These are phyloP conservation scores for Phyllosticta capitalensis DNA, from an alignment of 2,329 filamentous ascomycete genomes.

Conservation along the genomic window DNA sequence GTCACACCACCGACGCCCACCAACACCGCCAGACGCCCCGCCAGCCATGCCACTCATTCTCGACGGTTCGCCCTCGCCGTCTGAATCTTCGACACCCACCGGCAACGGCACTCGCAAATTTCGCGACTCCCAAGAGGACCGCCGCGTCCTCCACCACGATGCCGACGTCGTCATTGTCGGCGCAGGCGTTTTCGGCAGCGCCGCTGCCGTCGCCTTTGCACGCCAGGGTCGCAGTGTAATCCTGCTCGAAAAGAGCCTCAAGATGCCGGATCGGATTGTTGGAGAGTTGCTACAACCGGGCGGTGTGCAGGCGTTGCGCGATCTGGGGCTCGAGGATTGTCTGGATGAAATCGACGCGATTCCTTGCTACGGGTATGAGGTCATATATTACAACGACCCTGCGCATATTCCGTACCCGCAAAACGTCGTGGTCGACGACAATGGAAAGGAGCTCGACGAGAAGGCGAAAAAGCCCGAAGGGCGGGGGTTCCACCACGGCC, in stretches of 20 bases:
- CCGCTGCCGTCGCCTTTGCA: slow-evolving; percentile 72
- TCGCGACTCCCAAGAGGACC: slow-evolving; percentile 13
- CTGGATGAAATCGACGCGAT: slow-evolving; percentile 84
- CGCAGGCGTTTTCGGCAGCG: slow-evolving; percentile 82
- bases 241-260: slow-evolving; percentile 77
- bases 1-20: not conserved
- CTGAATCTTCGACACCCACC: not conserved
- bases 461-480: slow-evolving; percentile 54
- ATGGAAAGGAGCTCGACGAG: slow-evolving; percentile 18
- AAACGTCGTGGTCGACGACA: slow-evolving; percentile 36
- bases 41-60: slow-evolving; percentile 7
- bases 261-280: slow-evolving; percentile 90
- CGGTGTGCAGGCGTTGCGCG: slow-evolving; percentile 69
- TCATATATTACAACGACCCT: slow-evolving; percentile 67
- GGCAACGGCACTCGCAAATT: not conserved
- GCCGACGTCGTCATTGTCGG: slow-evolving; percentile 86
- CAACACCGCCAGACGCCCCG: not conserved
- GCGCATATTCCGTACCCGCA: slow-evolving; percentile 73
- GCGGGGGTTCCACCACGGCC: slow-evolving; percentile 82
- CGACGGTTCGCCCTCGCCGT: slow-evolving; percentile 4
- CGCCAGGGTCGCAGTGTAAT: slow-evolving; percentile 86
- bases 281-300: slow-evolving; percentile 92
- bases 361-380: slow-evolving; percentile 74
- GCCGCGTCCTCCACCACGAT: slow-evolving; percentile 48
- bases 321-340: slow-evolving; percentile 69